Conservation (phyloP, 1,284 basidiomycete species). For the Pseudozyma flocculosa region DNA sequence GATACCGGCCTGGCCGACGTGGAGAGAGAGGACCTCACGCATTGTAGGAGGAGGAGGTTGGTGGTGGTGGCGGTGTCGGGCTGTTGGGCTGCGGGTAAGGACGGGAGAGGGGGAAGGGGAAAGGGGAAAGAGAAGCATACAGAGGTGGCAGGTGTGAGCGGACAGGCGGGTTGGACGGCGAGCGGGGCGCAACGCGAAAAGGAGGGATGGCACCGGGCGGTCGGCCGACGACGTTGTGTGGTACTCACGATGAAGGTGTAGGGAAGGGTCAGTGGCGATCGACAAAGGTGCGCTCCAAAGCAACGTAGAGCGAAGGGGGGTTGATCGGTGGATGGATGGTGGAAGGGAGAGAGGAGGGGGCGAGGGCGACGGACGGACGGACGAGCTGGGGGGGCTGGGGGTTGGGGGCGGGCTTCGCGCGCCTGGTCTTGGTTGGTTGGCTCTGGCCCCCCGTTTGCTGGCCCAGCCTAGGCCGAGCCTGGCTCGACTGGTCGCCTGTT, state of each 20-base stretch:
- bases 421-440: too few species aligned
- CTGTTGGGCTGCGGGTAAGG: background rate
- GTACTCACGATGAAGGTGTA: constrained; percentile 17
- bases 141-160: constrained; percentile 6
- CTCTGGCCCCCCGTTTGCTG: too few species aligned
- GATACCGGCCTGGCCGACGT: constrained; percentile 92
- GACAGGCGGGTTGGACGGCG: background rate
- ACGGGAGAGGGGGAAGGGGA: background rate
- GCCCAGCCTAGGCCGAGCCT: too few species aligned
- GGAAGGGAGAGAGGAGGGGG: background rate
- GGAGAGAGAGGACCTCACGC: constrained; percentile 79
- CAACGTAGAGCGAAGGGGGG: constrained; percentile 48
- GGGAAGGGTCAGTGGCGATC: constrained; percentile 1
- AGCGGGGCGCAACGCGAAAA: too few species aligned
- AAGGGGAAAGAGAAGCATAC: background rate
- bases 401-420: too few species aligned
- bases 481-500: too few species aligned
- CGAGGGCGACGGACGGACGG: too few species aligned
- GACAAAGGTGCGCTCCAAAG: constrained; percentile 41
- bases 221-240: background rate
- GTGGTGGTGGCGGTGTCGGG: background rate
- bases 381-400: too few species aligned
- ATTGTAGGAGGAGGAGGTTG: too few species aligned
- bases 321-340: constrained; percentile 7
- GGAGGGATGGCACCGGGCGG: too few species aligned